Evolutionary conservation across 495 filamentous ascomycete species (phyloP), one percentile per base, ranked within the genome.

Genomic region (Aspergillus indologenus): DNA sequence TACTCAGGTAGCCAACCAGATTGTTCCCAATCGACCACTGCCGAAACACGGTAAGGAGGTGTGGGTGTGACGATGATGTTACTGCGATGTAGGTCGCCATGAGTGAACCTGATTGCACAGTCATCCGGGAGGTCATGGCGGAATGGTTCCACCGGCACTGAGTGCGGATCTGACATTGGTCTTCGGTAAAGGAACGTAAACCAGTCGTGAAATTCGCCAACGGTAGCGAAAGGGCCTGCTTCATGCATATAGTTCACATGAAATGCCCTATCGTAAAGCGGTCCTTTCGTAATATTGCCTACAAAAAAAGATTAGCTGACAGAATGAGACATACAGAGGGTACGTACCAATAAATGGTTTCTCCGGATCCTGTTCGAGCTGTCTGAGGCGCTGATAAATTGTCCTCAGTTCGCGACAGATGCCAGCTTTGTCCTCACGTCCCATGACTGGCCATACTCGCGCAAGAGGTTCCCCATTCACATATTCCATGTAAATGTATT

Each of bases 21-120:
- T 56, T 81, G 75, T 52, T 78, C 71, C 79, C 76, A 81, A 49
- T 79, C 78, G 18, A 81, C 57, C 26, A 82, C 61, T 0, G 74
- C 68, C 22, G 73, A 60, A 24, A 76, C 52, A 47, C 56, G 65
- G 42, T 72, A 72, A 9, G 71, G 71, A 1, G 56, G 56, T 23
- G 58, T 50, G 12, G 65, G 12, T 14, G 70, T 71, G 23, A 79
- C 54, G 47, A 81, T 58, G 59, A 81, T 76, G 58, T 82, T 80
- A 51, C 71, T 75, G 42, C 62, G 76, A 61, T 78, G 74, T 23
- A 80, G 62, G 59, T 75, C 77, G 22, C 63, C 68, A 62, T 81
- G 78, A 15, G 79, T 81, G 46, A 80, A 82, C 2, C 70, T 72
- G 48, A 79, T 75, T 8, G 69, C 65, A 52, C 65, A 58, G 50